A percentile compares a stretch with the other conserved stretches of the same genome.
These are phyloP conservation scores for Prunus mongolica DNA, from an alignment of 306 rosid species.

Conservation along the genomic window DNA sequence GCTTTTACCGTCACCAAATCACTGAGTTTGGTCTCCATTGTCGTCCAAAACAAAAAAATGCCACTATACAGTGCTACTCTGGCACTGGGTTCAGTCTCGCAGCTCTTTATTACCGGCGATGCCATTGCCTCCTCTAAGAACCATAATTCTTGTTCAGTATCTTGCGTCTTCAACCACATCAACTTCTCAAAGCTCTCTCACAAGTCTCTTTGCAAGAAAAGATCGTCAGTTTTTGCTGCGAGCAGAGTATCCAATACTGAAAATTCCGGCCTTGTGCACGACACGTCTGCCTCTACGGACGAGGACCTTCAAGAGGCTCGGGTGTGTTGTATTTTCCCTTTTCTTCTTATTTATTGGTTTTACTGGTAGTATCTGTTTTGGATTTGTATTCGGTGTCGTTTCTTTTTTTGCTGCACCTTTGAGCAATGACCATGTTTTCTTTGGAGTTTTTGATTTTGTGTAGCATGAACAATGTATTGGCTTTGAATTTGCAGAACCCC, in stretches of 20 bases:
- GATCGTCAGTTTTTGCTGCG: slow-evolving; percentile 16
- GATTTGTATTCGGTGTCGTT: not conserved
- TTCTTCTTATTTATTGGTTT: not conserved
- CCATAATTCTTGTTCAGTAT: slow-evolving; percentile 2
- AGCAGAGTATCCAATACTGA: slow-evolving; percentile 42
- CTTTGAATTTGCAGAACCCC: not conserved
- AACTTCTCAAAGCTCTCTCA: slow-evolving; percentile 27
- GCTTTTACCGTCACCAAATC: too few relatives aligned
- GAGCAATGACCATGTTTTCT: not conserved
- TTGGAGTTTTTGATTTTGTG: not conserved
- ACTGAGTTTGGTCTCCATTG: not conserved
- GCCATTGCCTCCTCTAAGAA: not conserved
- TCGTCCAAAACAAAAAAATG: slow-evolving; percentile 21
- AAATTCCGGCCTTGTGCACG: slow-evolving; percentile 36
- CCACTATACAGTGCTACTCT: slow-evolving; percentile 42
- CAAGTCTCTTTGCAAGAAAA: slow-evolving; percentile 26
- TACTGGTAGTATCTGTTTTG: not conserved
- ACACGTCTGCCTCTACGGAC: slow-evolving; percentile 33
- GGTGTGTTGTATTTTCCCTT: slow-evolving; percentile 42
- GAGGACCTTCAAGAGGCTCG: slow-evolving; percentile 36
- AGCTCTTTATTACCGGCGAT: slow-evolving; percentile 31
- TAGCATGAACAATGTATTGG: not conserved
- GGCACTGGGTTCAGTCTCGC: slow-evolving; percentile 35
- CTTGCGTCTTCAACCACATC: slow-evolving; percentile 4
- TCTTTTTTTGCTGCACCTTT: not conserved